Conservation (phyloP, 2,329 filamentous ascomycete species). For the Pestalotiopsis sp. region DNA sequence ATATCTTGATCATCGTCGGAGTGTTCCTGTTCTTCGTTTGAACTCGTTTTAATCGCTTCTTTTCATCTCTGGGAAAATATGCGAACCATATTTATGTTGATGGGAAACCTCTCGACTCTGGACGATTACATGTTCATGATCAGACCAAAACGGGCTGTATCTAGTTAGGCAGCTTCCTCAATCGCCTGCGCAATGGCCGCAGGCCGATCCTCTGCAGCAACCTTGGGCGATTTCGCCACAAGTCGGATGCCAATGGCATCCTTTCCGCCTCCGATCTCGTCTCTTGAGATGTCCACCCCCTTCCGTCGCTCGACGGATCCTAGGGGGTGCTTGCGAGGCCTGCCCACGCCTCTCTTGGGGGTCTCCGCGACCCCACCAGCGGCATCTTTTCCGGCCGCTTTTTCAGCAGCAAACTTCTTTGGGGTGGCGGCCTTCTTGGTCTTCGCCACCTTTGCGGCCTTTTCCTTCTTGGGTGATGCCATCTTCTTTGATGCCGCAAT, state of each 20-base stretch:
- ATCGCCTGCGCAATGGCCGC: not conserved
- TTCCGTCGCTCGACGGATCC: constrained; percentile 22
- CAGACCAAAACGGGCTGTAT: not conserved
- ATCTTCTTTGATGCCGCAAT: not conserved
- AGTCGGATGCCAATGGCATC: constrained; percentile 33
- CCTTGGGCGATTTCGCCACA: constrained; percentile 34
- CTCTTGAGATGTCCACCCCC: constrained; percentile 30
- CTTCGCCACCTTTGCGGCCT: constrained; percentile 3
- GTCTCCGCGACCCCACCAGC: constrained; percentile 19
- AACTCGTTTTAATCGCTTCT: not conserved
- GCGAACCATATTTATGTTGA: not conserved
- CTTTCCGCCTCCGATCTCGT: no score
- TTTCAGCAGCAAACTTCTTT: constrained; percentile 21
- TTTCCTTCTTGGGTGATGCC: no score
- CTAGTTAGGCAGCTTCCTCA: not conserved
- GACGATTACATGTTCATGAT: not conserved
- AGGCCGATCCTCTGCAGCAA: not conserved
- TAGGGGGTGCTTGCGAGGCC: constrained; percentile 16
- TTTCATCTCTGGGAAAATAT: not conserved
- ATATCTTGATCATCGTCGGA: not conserved
- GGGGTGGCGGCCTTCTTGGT: not conserved
- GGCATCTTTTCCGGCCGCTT: constrained; percentile 26
- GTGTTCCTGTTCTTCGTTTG: not conserved
- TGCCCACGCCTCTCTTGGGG: constrained; percentile 5
- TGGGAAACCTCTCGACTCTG: not conserved